These are phyloP conservation scores for Pichia sp. DNA, from an alignment of 1,139 yeast genomes.

Conservation along the genomic window DNA sequence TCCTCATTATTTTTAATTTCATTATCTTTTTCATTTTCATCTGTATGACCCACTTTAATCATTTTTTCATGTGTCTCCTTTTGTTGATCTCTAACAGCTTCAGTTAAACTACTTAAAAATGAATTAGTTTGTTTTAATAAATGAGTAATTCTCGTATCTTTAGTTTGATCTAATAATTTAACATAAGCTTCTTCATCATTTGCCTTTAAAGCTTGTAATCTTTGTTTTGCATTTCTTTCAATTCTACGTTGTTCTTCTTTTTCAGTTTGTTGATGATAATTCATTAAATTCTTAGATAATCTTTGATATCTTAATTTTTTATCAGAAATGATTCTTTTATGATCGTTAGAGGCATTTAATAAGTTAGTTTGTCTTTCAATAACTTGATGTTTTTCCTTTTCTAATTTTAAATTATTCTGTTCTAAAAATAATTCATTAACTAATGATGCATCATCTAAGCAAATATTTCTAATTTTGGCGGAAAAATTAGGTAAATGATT, in stretches of 20 bases:
- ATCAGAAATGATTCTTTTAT: slow-evolving; percentile 24
- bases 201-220: slow-evolving; percentile 92
- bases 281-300: slow-evolving; percentile 25
- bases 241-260: slow-evolving; percentile 83
- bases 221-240: slow-evolving; percentile 91
- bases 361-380: slow-evolving; percentile 44
- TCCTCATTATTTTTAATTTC: slow-evolving; percentile 31
- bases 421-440: slow-evolving; percentile 42
- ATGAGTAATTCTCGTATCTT: slow-evolving; percentile 96
- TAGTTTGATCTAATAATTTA: slow-evolving; percentile 90
- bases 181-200: slow-evolving; percentile 97
- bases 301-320: slow-evolving; percentile 25
- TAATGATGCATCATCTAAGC: slow-evolving; percentile 39
- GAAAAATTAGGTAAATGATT: slow-evolving; percentile 75
- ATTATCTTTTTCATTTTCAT: slow-evolving; percentile 33
- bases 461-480: slow-evolving; percentile 56
- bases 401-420: slow-evolving; percentile 42
- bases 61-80: slow-evolving; percentile 36
- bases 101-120: slow-evolving; percentile 86
- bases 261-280: slow-evolving; percentile 51
- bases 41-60: slow-evolving; percentile 24
- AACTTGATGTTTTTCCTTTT: slow-evolving; percentile 39
- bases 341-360: slow-evolving; percentile 36
- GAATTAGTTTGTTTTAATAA: slow-evolving; percentile 83
- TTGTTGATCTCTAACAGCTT: slow-evolving; percentile 87